These are phyloP conservation scores for Ustanciosporium gigantosporum DNA, from an alignment of 1,284 basidiomycete species.

Conservation along the genomic window DNA sequence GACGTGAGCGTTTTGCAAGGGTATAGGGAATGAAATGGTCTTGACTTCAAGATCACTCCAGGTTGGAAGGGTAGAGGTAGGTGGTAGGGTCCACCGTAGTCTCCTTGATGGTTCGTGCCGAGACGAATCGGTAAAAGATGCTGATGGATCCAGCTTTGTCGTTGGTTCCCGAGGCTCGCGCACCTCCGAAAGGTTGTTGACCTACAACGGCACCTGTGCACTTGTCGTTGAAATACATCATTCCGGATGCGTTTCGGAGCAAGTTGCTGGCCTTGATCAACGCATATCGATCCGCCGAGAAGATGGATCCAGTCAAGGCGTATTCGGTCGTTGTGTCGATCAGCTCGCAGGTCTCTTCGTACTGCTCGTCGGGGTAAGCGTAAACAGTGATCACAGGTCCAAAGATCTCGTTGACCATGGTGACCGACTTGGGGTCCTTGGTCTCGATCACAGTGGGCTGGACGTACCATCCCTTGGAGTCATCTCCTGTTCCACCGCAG, in stretches of 20 bases:
- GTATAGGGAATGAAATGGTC: background rate
- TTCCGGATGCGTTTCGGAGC: slow-evolving; percentile 58
- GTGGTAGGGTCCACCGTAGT: slow-evolving; percentile 63
- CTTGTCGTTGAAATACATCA: slow-evolving; percentile 63
- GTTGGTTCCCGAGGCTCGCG: slow-evolving; percentile 89
- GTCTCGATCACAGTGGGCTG: slow-evolving; percentile 93
- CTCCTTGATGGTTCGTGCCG: slow-evolving; percentile 93
- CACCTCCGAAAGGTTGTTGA: slow-evolving; percentile 96
- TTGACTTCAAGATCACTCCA: slow-evolving; percentile 40
- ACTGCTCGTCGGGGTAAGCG: slow-evolving; percentile 65
- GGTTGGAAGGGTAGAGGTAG: slow-evolving; percentile 57
- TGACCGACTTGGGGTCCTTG: slow-evolving; percentile 85
- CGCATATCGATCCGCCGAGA: slow-evolving; percentile 57
- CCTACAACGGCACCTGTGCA: slow-evolving; percentile 79
- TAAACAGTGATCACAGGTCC: slow-evolving; percentile 90
- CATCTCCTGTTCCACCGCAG: slow-evolving; percentile 79
- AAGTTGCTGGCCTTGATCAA: slow-evolving; percentile 55
- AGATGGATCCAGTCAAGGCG: slow-evolving; percentile 67
- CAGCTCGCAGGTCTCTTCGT: slow-evolving; percentile 80
- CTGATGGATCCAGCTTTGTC: slow-evolving; percentile 93
- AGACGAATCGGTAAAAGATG: slow-evolving; percentile 69
- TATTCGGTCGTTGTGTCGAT: slow-evolving; percentile 87
- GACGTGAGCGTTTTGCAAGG: background rate
- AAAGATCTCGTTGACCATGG: slow-evolving; percentile 94
- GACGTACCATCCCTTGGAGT: slow-evolving; percentile 89